Base-by-base conservation (phyloP, 805 yeast species). In the Saccharomycopsis malanga region DNA sequence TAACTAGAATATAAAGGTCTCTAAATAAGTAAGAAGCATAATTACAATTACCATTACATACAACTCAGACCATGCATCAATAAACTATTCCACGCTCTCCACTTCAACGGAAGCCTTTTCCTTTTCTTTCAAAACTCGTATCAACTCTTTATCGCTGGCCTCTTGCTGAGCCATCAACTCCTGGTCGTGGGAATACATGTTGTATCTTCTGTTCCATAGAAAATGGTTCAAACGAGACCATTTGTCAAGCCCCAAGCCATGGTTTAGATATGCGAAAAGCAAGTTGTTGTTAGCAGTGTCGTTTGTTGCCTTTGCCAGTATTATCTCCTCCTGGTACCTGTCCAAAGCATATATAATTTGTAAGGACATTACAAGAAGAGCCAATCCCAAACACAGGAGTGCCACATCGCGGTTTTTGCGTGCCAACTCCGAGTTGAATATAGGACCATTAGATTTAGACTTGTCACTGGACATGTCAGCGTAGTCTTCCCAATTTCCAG, bases 401-500 rank as follows among this genome's bases (percentile, higher is more conserved):
- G 47, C 49, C 49, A 32, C 49, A 24, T 39, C 55, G 39, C 38
- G 55, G 36, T 15, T 60, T 52, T 44, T 48, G 52, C 37, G 53
- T 37, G 53, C 54, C 48, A 42, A 56, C 50, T 17, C 63, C 55
- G 30, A 55, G 54, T 18, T 60, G 57, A 42, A 58, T 22, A 49
- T 55, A 52, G 57, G 55, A 47, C 56, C 57, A 43, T 63, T 24
- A 17, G 45, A 29, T 12, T 39, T 36, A n/a, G 24, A 25, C n/a
- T 44, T 46, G 17, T 46, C 34, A 23, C 20, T 24, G 7, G 41
- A 41, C 40, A 60, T 43, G 6, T 46, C 40, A 23, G 71, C 70
- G 57, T 69, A 70, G 53, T 73, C 77, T 44, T 72, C 76, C 77
- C 77, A 73, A 1, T 72, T 71, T 2, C 72, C 75, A 7, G 76